Base-by-base conservation (phyloP, 371 early-diverging fungal genomes). In the Mortierella sp. region DNA sequence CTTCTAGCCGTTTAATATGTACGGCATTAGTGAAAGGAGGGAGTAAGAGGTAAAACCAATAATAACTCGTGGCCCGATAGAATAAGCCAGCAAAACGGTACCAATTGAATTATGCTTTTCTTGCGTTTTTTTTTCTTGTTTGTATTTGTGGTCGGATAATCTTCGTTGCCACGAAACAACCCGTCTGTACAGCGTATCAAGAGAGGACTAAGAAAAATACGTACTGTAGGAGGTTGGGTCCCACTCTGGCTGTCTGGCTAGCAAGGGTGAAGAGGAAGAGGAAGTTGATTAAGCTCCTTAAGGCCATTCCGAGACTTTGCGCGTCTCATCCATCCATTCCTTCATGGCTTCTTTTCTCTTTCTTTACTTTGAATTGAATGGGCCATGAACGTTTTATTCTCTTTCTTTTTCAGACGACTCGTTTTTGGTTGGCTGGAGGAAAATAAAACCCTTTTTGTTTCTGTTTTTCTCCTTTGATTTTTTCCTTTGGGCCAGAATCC, bases 1-100 rank as follows among this genome's bases (percentile, higher is more conserved):
- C 34, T 22, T 61, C 16, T 34, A 19, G n/a, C 61, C n/a, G 9
- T 37, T 61, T 31, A 58, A 61, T 22, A 55, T 1, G 34, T 39
- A 22, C 34, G 61, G 4, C 61, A 34, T 31, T 31, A 8, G 16
- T 52, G 34, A 61, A 34, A 37, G 61, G 61, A 10, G 22, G 10
- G 37, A 34, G 61, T 61, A 19, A 34, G 37, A 61, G 61, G n/a
- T n/a, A 69, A 69, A 26, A 24, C 26, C 39, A 24, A 40, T 53
- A 43, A 53, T 55, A 69, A 19, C 9, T 10, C n/a, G 10, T 26
- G 9, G 24, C 50, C 50, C 10, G 50, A 61, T 67, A 67, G 67
- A 50, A 68, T 68, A 50, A 68, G 68, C 68, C 68, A 48, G 53
- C 40, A 68, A 53, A 37, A 68, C 53, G 68, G 68, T 68, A 68